Evolutionary conservation across 1,284 basidiomycete genomes (phyloP).

Genomic region (Vanrija humicola): DNA sequence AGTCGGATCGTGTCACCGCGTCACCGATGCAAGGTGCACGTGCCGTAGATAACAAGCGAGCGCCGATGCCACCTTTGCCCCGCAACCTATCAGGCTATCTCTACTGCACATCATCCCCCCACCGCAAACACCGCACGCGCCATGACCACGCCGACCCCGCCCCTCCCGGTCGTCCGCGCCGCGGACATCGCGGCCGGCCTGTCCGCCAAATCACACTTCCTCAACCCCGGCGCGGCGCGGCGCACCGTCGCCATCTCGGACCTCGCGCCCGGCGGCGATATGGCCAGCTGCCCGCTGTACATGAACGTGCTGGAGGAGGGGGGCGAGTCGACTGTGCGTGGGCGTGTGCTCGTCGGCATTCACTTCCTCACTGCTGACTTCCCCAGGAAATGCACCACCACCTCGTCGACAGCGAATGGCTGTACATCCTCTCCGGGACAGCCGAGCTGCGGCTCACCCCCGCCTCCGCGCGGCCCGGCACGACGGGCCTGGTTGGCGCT

Average conservation of each 20-base stretch:
- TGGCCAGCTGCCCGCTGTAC: background rate
- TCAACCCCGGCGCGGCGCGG: slow-evolving; percentile 14
- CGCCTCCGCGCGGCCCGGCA: background rate
- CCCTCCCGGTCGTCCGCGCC: slow-evolving; percentile 19
- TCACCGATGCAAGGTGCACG: too few species aligned
- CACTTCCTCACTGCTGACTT: background rate
- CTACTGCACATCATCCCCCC: too few species aligned
- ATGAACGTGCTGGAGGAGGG: slow-evolving; percentile 7
- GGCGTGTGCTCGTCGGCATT: background rate
- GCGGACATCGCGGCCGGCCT: slow-evolving; percentile 13
- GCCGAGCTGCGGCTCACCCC: slow-evolving; percentile 13
- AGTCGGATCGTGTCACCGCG: too few species aligned
- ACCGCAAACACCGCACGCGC: too few species aligned
- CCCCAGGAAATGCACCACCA: slow-evolving; percentile 26
- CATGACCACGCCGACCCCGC: background rate
- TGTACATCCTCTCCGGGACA: slow-evolving; percentile 24
- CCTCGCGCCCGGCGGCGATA: slow-evolving; percentile 12
- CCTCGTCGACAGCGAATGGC: slow-evolving; percentile 24
- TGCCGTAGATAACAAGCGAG: too few species aligned
- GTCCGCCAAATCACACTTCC: slow-evolving; percentile 8
- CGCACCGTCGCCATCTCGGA: slow-evolving; percentile 15
- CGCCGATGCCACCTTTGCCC: too few species aligned
- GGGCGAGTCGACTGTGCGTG: slow-evolving; percentile 19
- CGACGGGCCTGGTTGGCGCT: background rate
- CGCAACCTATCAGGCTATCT: too few species aligned